Evolutionary conservation across 208 protist genomes (phyloP), one percentile per base, ranked within the genome.

Genomic region (Leishmania mexicana): DNA sequence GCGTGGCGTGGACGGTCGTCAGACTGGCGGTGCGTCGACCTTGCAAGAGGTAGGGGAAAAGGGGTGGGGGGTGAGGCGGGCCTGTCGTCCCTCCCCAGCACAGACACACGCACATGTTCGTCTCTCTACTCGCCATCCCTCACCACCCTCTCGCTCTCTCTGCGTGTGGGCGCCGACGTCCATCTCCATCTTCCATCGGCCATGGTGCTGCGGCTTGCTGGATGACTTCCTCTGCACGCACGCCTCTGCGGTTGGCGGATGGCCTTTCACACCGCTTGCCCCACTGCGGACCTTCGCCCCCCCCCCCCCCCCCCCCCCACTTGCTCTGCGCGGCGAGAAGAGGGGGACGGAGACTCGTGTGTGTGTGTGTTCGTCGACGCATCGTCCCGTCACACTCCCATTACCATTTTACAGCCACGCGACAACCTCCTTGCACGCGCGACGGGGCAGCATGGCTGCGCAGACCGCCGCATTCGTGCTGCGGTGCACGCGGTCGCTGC

Each of bases 401-500:
- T 68, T 31, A 17, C 31, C 31, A 42, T 31, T 40, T 68, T 11
- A 21, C 31, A 35, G 28, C 31, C 31, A 64, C 58, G 28, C 54
- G 38, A 1, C 40, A 40, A 54, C 45, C 13, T 47, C 17, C 15
- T 21, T 13, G 17, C 15, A 35, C 51, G 17, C 51, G 15, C 15
- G 17, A 54, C 53, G 57, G 57, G n/a, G 28, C 10, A 49, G 76
- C 76, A 38, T 67, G 72, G 31, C 85, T 89, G 58, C 45, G 4
- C 13, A 4, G 17, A 6, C 53, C 21, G 51, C 60, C 11, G 68
- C 57, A 49, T 53, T 54, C 11, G 54, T 49, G 83, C 73, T 81
- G 54, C 75, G 85, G 17, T 64, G 81, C 28, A 89, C 83, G 19
- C 76, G 58, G 24, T 42, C 64, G 28, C 80, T 90, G 10, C 70